Evolutionary conservation across 2,329 filamentous ascomycete genomes (phyloP).

Genomic region (Diaporthe sp.): DNA sequence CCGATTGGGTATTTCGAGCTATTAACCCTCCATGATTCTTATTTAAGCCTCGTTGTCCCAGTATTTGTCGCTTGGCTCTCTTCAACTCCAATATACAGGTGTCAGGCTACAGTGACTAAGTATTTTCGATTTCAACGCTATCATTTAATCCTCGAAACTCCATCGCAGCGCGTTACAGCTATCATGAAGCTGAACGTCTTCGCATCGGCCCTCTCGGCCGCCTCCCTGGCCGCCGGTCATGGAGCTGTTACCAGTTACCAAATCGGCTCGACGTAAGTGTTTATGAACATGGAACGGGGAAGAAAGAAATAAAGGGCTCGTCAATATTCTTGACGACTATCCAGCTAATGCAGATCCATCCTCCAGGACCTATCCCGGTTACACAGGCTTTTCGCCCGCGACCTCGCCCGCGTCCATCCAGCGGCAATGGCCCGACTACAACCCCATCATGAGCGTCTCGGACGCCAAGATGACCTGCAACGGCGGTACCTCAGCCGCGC

Average conservation of each 20-base stretch:
- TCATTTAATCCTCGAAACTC: neutral
- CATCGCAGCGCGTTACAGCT: neutral
- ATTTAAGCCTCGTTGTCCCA: neutral
- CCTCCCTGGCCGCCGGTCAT: conserved; percentile 50
- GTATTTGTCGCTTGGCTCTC: neutral
- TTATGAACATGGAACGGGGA: neutral
- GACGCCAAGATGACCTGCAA: conserved; percentile 68
- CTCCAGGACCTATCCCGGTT: conserved; percentile 54
- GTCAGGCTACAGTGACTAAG: neutral
- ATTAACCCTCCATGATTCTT: neutral
- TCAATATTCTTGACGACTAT: too few species aligned
- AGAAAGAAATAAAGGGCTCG: neutral
- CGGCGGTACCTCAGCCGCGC: conserved; percentile 61
- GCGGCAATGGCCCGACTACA: conserved; percentile 69
- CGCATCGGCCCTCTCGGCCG: conserved; percentile 38
- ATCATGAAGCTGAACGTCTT: conserved; percentile 39
- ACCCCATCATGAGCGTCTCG: conserved; percentile 63
- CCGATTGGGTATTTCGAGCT: neutral
- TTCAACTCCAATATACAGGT: neutral
- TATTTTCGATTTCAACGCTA: neutral
- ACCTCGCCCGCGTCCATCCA: conserved; percentile 65
- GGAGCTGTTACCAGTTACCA: conserved; percentile 61
- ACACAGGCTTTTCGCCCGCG: conserved; percentile 62
- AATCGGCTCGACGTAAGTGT: conserved; percentile 51
- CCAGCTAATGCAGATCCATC: neutral